Evolutionary conservation across 2,329 filamentous ascomycete genomes (phyloP), one percentile per base, ranked within the genome.

Genomic region (Sodiomyces alkalinus): DNA sequence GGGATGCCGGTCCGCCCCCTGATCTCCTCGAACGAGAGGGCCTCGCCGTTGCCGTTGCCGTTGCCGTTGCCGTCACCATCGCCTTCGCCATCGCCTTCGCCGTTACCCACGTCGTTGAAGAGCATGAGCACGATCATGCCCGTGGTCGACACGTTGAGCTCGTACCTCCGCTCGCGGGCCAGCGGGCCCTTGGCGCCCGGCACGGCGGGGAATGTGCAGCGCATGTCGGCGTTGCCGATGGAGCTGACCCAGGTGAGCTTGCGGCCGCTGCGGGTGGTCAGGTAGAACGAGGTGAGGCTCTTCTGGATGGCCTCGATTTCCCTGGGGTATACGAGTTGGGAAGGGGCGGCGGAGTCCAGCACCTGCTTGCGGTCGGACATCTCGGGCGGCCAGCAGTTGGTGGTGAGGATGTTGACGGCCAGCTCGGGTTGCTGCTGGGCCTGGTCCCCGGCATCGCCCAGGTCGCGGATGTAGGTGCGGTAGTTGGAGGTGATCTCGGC

Each of bases 381-480:
- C 42, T 94, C 86, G 39, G 85, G 72, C 2, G 90, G 90, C 90
- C 90, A 98, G 47, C 83, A 87, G 51, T 92, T 94, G 40, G 77
- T 86, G 1, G 86, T 94, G 21, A 98, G 66, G 17, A 98, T 77
- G 39, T 74, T 82, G 52, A 94, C 78, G 27, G 68, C 69, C 15
- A 98, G 64, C 26, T 96, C 90, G 17, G 87, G 71, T 17, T 66
- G 71, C 45, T 67, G 73, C 3, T 63, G 57, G 55, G 65, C 26
- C 39, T 46, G 51, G 16, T 35, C 44, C n/a, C n/a, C n/a, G 12
- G 53, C 48, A 49, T 72, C 51, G 48, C 67, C 51, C 8, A 70
- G 52, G 17, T 51, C 55, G 17, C 56, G 52, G 26, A 72, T 72
- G 37, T 87, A 71, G 11, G 68, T 65, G 39, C 76, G 78, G 56